Evolutionary conservation across 2,329 filamentous ascomycete genomes (phyloP), one percentile per base, ranked within the genome.

Genomic region (Nemania diffusa): DNA sequence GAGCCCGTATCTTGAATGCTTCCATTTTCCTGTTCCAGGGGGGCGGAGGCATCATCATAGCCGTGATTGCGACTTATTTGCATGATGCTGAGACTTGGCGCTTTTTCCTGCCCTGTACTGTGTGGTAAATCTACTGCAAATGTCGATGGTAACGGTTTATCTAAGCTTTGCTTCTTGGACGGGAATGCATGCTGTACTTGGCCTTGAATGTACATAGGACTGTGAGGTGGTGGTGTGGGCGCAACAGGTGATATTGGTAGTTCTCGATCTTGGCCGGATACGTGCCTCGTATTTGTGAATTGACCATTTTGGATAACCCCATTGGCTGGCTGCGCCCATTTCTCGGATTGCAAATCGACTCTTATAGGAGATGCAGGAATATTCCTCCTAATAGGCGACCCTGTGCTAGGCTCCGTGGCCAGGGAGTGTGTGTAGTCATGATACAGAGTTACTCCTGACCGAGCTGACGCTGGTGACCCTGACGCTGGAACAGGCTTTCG

Each of bases 341-440:
- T 81, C 48, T 86, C 85, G 26, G 81, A 78, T 57, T 84, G 84
- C 62, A 86, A 83, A 73, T 85, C 87, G 61, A 88, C 82, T 64
- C 80, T 82, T 63, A 87, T 85, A 20, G 88, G 87, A 46, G 87
- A 89, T 29, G 84, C 80, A 32, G 87, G 87, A 17, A 83, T 81
- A 57, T 84, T 82, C 68, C 83, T 82, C 66, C 88, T 79, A 66
- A 81, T 80, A 26, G 84, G 81, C 22, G 81, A 65, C 55, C 80
- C 80, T 44, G 75, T 58, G 27, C 71, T 51, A 5, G 42, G 57
- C 48, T 57, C 64, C 20, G 58, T 26, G 11, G 34, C 56, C 26
- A 42, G 64, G 29, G 60, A 57, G 22, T 58, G 48, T 22, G 62
- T 57, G 37, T 64, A 61, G 24, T 57, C 65, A 62, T 72, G 69